Base-by-base conservation (phyloP, 2,329 filamentous ascomycete species). In the Fusarium circinatum region DNA sequence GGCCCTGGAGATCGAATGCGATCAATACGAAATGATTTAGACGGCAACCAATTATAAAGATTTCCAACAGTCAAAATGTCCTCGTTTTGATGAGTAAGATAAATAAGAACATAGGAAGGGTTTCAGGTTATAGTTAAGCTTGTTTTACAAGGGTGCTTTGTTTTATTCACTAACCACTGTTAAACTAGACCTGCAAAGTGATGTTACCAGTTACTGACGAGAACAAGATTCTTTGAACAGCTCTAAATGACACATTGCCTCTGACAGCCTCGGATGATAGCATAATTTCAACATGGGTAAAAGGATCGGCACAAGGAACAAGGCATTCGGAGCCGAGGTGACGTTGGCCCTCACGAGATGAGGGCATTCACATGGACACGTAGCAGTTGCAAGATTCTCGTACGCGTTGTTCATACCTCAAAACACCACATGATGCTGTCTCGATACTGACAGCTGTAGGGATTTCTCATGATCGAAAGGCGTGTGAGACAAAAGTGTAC, bases 361-460 rank as follows among this genome's bases (percentile, higher is more conserved):
- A 77, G 54, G 75, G 49, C 44, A 77, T 77, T 77, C 75, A 76
- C 65, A 76, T 76, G 75, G 60, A 52, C 59, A 42, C 45, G 15
- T 26, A 30, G 20, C 38, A 54, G 59, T 56, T 24, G 41, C 26
- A 47, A 20, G 24, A 32, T 44, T 44, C 30, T 58, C 30, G 45
- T 51, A 49, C 34, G 39, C 58, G 70, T 44, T 55, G 63, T 68
- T 74, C 68, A 52, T 34, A 24, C 26, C 42, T 61, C 51, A 56
- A 73, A 55, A 39, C 58, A 66, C 44, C 71, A 73, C 62, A 65
- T 69, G 62, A 64, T 45, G 20, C 44, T 61, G 39, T 67, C 28
- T 62, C 55, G 45, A 70, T 65, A 26, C 65, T 45, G 36, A 57
- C 45, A 59, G 55, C 39, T 38, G 52, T 41, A 44, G 41, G 38